Percentiles rank a stretch among this genome's conserved stretches.
Conservation (phyloP, 164 flowering plant genomes). For the Piper longum region DNA sequence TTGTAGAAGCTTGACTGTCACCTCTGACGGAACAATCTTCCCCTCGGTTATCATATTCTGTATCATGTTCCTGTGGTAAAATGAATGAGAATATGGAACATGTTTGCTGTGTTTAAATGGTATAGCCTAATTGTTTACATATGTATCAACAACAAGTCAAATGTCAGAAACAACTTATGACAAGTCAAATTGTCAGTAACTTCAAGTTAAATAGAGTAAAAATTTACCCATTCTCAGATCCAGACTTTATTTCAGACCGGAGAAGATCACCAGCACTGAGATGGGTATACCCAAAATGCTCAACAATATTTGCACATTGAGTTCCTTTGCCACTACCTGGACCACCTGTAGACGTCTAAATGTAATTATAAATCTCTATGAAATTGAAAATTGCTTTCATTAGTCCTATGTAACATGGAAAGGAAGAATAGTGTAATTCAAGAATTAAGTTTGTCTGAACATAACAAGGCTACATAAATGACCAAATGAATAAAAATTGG, state of each 20-base stretch:
- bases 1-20: conserved; percentile 80
- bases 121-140: background rate
- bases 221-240: conserved; percentile 81
- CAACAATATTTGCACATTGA: conserved; percentile 75
- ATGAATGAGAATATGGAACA: background rate
- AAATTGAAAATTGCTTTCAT: no score
- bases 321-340: conserved; percentile 99
- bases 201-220: background rate
- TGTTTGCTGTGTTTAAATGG: no score
- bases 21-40: conserved; percentile 92
- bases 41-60: conserved; percentile 87
- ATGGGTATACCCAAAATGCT: conserved; percentile 86
- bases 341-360: conserved; percentile 48
- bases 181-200: background rate
- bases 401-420: no score
- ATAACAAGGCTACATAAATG: background rate
- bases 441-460: background rate
- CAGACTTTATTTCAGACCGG: conserved; percentile 82
- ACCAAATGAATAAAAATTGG: background rate
- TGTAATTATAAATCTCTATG: background rate
- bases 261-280: conserved; percentile 99
- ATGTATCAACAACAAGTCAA: background rate
- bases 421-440: background rate
- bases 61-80: conserved; percentile 60
- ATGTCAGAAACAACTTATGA: no score